Evolutionary conservation across 2,329 filamentous ascomycete species (phyloP), one percentile per base, ranked within the genome.

Genomic region (Lasiodiplodia sp.): DNA sequence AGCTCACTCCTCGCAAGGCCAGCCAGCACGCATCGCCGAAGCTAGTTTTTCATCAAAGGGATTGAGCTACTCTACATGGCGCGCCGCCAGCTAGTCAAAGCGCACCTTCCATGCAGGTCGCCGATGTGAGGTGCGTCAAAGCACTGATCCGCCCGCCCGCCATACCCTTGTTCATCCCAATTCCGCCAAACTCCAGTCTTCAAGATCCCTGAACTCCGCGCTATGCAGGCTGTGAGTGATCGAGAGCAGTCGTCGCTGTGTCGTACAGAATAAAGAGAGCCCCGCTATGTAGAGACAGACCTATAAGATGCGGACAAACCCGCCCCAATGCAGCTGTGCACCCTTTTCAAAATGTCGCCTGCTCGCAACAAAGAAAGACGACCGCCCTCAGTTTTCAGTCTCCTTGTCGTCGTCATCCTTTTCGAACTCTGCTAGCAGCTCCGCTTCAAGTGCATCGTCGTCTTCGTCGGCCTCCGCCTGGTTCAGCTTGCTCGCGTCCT

Each of bases 371-470:
- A 18, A 21, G 25, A 28, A 28, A 21, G 25, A 12, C 31, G 40
- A 21, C 23, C 44, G 37, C 34, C 28, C 16, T 21, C n/a, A 16
- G 44, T 25, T 4, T 25, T n/a, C 28, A n/a, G 16, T 44, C 51
- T 47, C 68, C 60, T 28, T 51, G 58, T 71, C 69, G 4, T 70
- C 71, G 28, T 75, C 78, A 5, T 77, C 78, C 56, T 71, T 76
- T 66, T 80, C 74, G 65, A 78, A 77, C 62, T 80, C 79, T 18
- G 80, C 79, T 25, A 80, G 79, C 73, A 84, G 76, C 70, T 82
- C 84, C 3, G 80, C 82, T 70, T 81, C 81, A 69, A 84, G 71
- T n/a, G 87, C 86, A 77, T 90, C 89, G 62, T 90, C 78, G 72
- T 89, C 84, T 37, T 76, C 80, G 28, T 79, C 80, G 2, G 76